phyloP scores from a whole-genome alignment of 805 yeast species.

The Metschnikowia hibisci region DNA sequence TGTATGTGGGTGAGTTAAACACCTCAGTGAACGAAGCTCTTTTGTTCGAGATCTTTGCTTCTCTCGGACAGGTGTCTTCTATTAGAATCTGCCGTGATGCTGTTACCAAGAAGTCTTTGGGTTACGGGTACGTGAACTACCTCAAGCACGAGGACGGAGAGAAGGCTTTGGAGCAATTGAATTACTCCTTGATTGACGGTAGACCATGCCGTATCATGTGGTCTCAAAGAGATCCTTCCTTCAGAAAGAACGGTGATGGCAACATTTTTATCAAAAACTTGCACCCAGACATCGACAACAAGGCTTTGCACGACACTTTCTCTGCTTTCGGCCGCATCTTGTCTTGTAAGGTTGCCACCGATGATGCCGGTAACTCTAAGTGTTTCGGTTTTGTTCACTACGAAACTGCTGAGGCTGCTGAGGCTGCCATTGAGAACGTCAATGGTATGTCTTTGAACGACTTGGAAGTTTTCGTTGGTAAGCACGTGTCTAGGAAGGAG shows the following conservation, averaged over 20 bases:
- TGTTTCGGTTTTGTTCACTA: slow-evolving; percentile 98
- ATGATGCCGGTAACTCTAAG: slow-evolving; percentile 84
- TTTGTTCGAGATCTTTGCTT: slow-evolving; percentile 90
- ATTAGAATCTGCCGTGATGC: slow-evolving; percentile 99
- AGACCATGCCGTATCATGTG: slow-evolving; percentile 99
- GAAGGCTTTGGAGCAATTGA: slow-evolving; percentile 90
- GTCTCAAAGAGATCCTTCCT: slow-evolving; percentile 98
- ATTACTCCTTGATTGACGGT: slow-evolving; percentile 91
- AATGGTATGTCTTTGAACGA: slow-evolving; percentile 98
- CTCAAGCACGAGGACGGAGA: slow-evolving; percentile 86
- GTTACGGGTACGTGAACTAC: slow-evolving; percentile 98
- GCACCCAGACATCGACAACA: slow-evolving; percentile 97
- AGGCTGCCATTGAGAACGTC: slow-evolving; percentile 92
- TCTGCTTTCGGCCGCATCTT: slow-evolving; percentile 93
- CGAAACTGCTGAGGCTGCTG: slow-evolving; percentile 88
- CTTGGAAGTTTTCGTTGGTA: slow-evolving; percentile 92
- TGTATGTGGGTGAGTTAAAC: slow-evolving; percentile 96
- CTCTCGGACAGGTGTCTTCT: slow-evolving; percentile 91
- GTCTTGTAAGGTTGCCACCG: slow-evolving; percentile 96
- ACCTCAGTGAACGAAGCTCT: slow-evolving; percentile 90
- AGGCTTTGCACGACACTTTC: slow-evolving; percentile 97
- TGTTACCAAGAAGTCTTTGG: slow-evolving; percentile 91
- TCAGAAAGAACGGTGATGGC: slow-evolving; percentile 92
- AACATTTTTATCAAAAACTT: slow-evolving; percentile 97
- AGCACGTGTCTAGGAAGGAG: slow-evolving; percentile 87